Conservation (phyloP, 192 early-diverging fungal genomes). For the Mortierella hygrophila region DNA sequence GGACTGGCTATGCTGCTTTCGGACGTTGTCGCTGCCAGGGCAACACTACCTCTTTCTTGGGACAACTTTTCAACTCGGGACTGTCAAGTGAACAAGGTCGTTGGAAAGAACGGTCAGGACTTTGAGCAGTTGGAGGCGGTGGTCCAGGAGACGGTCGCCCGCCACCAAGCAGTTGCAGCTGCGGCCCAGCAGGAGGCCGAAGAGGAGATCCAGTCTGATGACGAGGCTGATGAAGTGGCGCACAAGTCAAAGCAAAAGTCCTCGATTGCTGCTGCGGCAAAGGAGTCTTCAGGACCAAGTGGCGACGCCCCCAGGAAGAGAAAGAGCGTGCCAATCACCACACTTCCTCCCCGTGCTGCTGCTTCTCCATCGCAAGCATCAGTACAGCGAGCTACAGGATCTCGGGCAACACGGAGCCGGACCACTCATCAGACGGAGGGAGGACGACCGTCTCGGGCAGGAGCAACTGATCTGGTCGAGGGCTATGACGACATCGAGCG, state of each 20-base stretch:
- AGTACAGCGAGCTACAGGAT: not conserved
- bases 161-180: conserved; percentile 18
- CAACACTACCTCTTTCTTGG: conserved; percentile 36
- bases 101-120: conserved; percentile 35
- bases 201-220: not conserved
- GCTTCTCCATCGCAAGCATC: too few species aligned
- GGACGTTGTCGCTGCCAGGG: conserved; percentile 14
- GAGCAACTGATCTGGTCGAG: conserved; percentile 12
- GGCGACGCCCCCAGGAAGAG: not conserved
- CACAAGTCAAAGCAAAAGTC: not conserved
- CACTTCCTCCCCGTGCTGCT: not conserved
- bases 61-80: conserved; percentile 44
- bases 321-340: not conserved
- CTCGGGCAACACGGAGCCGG: conserved; percentile 12
- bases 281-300: not conserved
- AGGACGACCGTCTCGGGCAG: not conserved
- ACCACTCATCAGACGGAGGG: not conserved
- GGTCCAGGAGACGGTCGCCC: conserved; percentile 39
- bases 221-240: not conserved
- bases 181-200: conserved; percentile 4
- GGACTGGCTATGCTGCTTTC: not conserved
- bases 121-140: conserved; percentile 33
- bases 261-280: not conserved
- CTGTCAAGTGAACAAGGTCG: conserved; percentile 47
- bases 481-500: conserved; percentile 37